Percentiles rank a stretch among this genome's conserved stretches.
Evolutionary conservation across 768 basidiomycete species (phyloP).

Genomic region (Pulveroboletus ravenelii): DNA sequence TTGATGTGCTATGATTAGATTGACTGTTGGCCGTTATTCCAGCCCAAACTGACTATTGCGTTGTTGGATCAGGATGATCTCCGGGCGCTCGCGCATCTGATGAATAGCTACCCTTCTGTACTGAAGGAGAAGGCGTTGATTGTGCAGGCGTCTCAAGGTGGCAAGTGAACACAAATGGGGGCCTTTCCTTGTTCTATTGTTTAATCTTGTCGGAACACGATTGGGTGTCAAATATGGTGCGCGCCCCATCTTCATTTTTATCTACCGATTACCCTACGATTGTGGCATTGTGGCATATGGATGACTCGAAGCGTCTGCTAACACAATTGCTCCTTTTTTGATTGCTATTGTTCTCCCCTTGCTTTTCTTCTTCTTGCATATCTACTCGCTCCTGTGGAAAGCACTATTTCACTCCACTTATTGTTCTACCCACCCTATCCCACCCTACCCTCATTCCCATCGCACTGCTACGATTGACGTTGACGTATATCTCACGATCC

Average conservation of each 20-base stretch:
- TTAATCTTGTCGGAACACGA: neutral
- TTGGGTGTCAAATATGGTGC: neutral
- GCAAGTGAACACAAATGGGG: conserved; percentile 17
- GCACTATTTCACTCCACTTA: conserved; percentile 1
- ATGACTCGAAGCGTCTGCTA: neutral
- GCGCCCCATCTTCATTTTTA: neutral
- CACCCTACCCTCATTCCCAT: neutral
- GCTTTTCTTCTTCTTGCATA: conserved; percentile 8
- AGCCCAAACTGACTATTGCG: conserved; percentile 83
- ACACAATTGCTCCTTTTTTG: neutral
- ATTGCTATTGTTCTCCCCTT: neutral
- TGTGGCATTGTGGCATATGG: neutral
- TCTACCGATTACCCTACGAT: neutral
- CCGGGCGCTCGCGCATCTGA: conserved; percentile 74
- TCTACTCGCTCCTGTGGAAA: conserved; percentile 10
- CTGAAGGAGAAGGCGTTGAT: conserved; percentile 70
- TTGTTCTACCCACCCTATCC: conserved; percentile 1
- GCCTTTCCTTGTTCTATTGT: neutral
- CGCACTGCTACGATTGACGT: conserved; percentile 5
- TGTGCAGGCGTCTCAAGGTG: conserved; percentile 23
- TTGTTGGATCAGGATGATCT: conserved; percentile 85
- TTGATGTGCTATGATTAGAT: neutral
- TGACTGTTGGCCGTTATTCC: conserved; percentile 5
- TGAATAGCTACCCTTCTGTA: conserved; percentile 80
- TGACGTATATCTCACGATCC: conserved; percentile 1